Base-by-base conservation (phyloP, 768 basidiomycete genomes). In the Rhizopogon vinicolor region DNA sequence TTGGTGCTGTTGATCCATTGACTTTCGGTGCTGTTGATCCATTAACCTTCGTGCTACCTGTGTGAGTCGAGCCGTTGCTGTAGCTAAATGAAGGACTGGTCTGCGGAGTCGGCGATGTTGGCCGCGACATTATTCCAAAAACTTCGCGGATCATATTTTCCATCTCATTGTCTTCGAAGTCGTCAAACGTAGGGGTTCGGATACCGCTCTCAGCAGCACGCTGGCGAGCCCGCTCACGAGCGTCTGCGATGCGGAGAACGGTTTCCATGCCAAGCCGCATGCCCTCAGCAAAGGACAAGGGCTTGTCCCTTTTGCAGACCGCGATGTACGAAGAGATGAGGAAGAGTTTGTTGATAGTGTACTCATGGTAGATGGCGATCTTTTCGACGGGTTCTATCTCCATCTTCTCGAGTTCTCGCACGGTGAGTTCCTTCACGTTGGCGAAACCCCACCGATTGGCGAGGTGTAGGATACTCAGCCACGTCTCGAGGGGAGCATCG, bases 361-460 rank as follows among this genome's bases (percentile, higher is more conserved):
- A 65, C 2, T 64, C 58, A 10, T 75, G 75, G 41, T 78, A 77
- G 1, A 78, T 68, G 3, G 65, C 18, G 7, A 79, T 72, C 18
- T 73, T 71, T 1, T 73, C 67, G 7, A 78, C 65, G 0, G 74
- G 54, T 8, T 68, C 66, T 19, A 78, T 63, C 0, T 62, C 59
- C 12, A 76, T 58, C 39, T 67, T 69, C 54, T 77, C 70, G 3
- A 80, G 66, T 49, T 77, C 71, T 0, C 71, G 64, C 13, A 77
- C 67, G 1, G 71, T 69, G 41, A 79, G 55, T 18, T 65, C 61
- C 31, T 76, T 74, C 55, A 80, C 72, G 33, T 58, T 67, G 51
- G 66, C 60, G 57, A 79, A 79, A 0, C 68, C 64, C 76, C 75
- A 80, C 35, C 65, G 65, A 22, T 70, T 70, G 7, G 76, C 71